Evolutionary conservation across 2,329 filamentous ascomycete species (phyloP), one percentile per base, ranked within the genome.

Genomic region (Talaromyces sp.): DNA sequence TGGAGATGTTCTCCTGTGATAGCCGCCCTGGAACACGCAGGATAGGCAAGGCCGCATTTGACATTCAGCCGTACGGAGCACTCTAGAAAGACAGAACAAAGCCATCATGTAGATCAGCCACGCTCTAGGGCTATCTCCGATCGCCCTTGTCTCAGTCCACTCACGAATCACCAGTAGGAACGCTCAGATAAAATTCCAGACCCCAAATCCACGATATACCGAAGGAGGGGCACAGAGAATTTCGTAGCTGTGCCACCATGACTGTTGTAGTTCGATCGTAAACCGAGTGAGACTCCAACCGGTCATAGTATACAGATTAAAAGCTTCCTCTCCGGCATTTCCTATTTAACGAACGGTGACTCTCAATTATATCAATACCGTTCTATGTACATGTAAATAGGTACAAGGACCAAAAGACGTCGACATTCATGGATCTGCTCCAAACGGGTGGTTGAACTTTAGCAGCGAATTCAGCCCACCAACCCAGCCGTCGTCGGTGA

Each of bases 401-500:
- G 11, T 13, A 54, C n/a, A 35, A 54, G 17, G 19, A 13, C 17
- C 9, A n/a, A 35, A 35, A 17, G 4, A 19, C 31, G 33, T 19
- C 10, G 33, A 15, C 35, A n/a, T 22, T 67, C 65, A 72, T 15
- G 57, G 69, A 62, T 83, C 83, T 72, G 90, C 89, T 0, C 95
- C 95, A 82, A 98, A 98, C 0, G 94, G 93, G 79, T 97, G 92
- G 77, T 99, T 99, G 76, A 98, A 99, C 81, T 99, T 99, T 70
- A 99, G 80, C 73, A 98, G 76, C 10, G 92, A 92, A 74, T 97
- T 99, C 73, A 99, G 79, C 0, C 95, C 94, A 0, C 94, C 94
- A 2, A 99, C 94, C 95, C 95, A 99, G 19, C 94, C 92, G 77
- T 98, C 94, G 72, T 97, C 92, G 45, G 74, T 78, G 4, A 74